Evolutionary conservation across 768 basidiomycete genomes (phyloP).

Genomic region (Exidia glandulosa): DNA sequence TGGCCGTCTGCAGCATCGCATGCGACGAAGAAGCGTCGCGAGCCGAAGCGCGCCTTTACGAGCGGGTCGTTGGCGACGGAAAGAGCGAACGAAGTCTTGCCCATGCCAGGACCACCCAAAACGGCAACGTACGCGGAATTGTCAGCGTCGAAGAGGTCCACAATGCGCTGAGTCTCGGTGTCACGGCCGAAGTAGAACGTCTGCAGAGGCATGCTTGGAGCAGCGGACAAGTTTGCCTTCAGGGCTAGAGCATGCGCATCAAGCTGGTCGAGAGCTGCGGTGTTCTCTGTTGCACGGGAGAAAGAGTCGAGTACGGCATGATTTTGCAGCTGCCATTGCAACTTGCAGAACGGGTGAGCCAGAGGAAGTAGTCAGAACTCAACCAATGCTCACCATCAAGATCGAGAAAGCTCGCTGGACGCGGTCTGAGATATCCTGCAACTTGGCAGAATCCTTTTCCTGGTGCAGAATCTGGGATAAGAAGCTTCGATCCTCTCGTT

Average conservation of each 20-base stretch:
- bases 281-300: not conserved
- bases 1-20: constrained; percentile 13
- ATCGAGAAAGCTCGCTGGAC: too few species aligned
- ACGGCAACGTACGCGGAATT: constrained; percentile 5
- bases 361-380: too few species aligned
- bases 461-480: too few species aligned
- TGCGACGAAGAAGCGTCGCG: constrained; percentile 20
- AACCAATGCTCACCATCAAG: too few species aligned
- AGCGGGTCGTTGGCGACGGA: constrained; percentile 17
- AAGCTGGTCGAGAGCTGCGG: not conserved
- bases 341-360: too few species aligned
- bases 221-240: not conserved
- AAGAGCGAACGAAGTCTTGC: constrained; percentile 28
- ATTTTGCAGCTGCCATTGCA: not conserved
- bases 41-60: constrained; percentile 13
- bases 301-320: not conserved
- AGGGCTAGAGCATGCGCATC: not conserved
- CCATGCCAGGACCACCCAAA: constrained; percentile 25
- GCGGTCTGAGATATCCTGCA: too few species aligned
- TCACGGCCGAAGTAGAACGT: not conserved
- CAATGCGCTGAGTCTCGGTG: not conserved
- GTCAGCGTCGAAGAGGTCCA: not conserved
- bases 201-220: not conserved
- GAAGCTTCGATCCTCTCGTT: too few species aligned
- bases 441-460: too few species aligned